A percentile compares a stretch with the other conserved stretches of the same genome.
phyloP scores from a whole-genome alignment of 192 early-diverging fungal genomes.

The Dissophora ornata region DNA sequence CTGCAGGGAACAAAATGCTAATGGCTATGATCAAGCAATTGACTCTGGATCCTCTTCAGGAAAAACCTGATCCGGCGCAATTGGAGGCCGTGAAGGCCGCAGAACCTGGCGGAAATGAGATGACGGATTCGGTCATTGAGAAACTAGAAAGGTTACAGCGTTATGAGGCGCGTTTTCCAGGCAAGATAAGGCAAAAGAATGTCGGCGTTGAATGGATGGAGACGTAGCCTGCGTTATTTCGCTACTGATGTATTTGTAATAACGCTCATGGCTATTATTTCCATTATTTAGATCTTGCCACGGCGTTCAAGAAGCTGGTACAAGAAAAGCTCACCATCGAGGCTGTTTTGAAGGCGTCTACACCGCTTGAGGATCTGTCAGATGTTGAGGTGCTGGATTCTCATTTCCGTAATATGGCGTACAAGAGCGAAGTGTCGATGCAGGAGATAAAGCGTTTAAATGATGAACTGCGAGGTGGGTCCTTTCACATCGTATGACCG shows the following conservation, averaged over 20 bases:
- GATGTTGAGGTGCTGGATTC: conserved; percentile 56
- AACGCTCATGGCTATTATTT: too few relatives aligned
- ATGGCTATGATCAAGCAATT: conserved; percentile 32
- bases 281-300: conserved; percentile 28
- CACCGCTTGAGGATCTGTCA: conserved; percentile 47
- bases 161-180: conserved; percentile 56
- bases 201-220: too few relatives aligned
- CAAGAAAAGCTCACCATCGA: conserved; percentile 55
- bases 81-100: conserved; percentile 40
- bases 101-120: conserved; percentile 46
- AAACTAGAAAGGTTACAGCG: conserved; percentile 48
- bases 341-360: conserved; percentile 44
- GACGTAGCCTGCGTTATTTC: too few relatives aligned
- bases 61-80: conserved; percentile 44
- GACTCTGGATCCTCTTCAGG: conserved; percentile 42
- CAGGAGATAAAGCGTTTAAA: conserved; percentile 54
- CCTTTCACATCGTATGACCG: neutral
- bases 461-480: conserved; percentile 30
- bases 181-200: too few relatives aligned
- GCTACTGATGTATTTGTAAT: too few relatives aligned
- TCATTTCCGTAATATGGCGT: conserved; percentile 52
- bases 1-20: conserved; percentile 26
- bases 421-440: conserved; percentile 55
- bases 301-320: conserved; percentile 52
- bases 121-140: conserved; percentile 46